Percentiles rank a stretch among this genome's conserved stretches.
phyloP scores from a whole-genome alignment of 495 filamentous ascomycete genomes.

The Niebla homalea region DNA sequence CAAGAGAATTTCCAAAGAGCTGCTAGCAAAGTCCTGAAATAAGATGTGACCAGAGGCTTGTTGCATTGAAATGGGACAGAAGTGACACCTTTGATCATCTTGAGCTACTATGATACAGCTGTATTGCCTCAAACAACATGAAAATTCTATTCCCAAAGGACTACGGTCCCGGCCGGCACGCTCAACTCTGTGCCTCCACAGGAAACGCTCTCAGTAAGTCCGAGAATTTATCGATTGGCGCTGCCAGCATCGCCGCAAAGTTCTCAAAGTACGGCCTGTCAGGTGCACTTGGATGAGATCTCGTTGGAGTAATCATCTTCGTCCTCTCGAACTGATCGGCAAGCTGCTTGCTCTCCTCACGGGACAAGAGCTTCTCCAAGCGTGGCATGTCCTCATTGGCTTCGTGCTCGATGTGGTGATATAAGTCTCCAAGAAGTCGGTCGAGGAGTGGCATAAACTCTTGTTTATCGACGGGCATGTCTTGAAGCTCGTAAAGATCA shows the following conservation, averaged over 20 bases:
- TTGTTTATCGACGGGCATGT: not conserved
- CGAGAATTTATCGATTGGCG: conserved; percentile 37
- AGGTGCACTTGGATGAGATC: conserved; percentile 27
- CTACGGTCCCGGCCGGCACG: too few relatives aligned
- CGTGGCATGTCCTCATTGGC: conserved; percentile 7
- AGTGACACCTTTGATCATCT: too few relatives aligned
- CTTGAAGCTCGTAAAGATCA: conserved; percentile 10
- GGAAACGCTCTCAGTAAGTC: conserved; percentile 39
- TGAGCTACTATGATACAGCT: too few relatives aligned
- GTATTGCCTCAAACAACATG: too few relatives aligned
- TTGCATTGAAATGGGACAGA: too few relatives aligned
- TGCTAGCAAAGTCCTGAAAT: too few relatives aligned
- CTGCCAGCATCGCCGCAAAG: conserved; percentile 32
- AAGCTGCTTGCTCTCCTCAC: conserved; percentile 17
- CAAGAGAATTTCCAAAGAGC: too few relatives aligned
- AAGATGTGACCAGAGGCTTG: too few relatives aligned
- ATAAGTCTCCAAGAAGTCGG: conserved; percentile 2
- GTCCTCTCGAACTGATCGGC: conserved; percentile 8
- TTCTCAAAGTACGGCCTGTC: conserved; percentile 40
- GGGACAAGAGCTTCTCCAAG: conserved; percentile 12
- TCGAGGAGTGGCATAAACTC: conserved; percentile 8
- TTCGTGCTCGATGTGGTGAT: conserved; percentile 9
- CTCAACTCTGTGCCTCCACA: not conserved
- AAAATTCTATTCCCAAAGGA: too few relatives aligned
- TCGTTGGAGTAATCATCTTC: conserved; percentile 17